Evolutionary conservation across 208 protist species (phyloP).

Genomic region (Crithidia fasciculata): DNA sequence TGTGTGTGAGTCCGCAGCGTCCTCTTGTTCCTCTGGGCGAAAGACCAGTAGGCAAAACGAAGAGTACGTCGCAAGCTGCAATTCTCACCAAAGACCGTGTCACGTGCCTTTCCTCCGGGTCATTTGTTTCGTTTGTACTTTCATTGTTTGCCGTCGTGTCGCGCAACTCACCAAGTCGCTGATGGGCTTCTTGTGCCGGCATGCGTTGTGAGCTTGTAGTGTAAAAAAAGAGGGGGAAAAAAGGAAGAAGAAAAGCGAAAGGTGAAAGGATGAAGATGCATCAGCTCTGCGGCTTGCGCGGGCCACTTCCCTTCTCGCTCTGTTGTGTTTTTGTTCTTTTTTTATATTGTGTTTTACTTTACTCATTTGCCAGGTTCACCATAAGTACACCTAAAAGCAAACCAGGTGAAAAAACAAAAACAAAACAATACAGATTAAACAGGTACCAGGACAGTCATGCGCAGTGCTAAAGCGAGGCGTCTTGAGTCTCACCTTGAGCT

Average conservation of each 20-base stretch:
- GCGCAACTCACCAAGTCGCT: too few species aligned
- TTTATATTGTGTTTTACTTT: slow-evolving; percentile 2
- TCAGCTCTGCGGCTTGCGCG: too few species aligned
- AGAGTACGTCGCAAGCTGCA: background rate
- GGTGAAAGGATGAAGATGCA: too few species aligned
- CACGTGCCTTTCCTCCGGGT: background rate
- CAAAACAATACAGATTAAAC: background rate
- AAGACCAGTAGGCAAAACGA: background rate
- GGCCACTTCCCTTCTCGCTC: background rate
- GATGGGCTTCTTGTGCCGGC: too few species aligned
- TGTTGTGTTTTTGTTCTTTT: background rate
- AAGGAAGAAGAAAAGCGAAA: background rate
- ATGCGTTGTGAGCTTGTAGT: background rate
- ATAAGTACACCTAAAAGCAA: background rate
- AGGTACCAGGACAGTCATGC: too few species aligned
- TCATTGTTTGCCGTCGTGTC: background rate
- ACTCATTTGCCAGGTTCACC: slow-evolving; percentile 25
- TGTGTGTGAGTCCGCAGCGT: slow-evolving; percentile 6
- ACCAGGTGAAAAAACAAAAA: background rate
- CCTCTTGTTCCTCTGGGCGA: background rate
- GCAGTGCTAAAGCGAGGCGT: too few species aligned
- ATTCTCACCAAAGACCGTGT: background rate
- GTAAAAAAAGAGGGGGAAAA: background rate
- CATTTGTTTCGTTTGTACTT: background rate
- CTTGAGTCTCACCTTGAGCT: too few species aligned